Evolutionary conservation across 768 basidiomycete genomes (phyloP), one percentile per base, ranked within the genome.

Genomic region (Tylopilus rubrobrunneus): DNA sequence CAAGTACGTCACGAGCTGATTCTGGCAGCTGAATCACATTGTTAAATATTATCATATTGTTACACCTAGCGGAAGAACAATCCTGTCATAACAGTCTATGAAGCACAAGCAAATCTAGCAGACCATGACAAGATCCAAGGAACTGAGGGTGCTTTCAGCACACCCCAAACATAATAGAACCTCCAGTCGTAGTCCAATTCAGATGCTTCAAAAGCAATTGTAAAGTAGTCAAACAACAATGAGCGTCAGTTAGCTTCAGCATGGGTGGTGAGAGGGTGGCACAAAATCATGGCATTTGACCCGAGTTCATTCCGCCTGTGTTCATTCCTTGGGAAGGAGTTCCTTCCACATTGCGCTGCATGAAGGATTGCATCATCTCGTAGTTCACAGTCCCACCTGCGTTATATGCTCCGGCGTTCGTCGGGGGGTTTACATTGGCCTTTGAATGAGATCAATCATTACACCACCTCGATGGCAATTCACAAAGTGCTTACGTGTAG

Each of bases 81-180:
- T 55, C 90, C 93, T 1, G 78, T 91, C 37, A 80, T 95, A 51
- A 86, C 92, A 0, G 84, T 96, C 12, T 97, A 96, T 62, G 94
- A 97, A 69, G 73, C 88, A 0, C 87, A 89, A 58, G 89, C 94
- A 9, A 93, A 92, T 59, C 74, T 88, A 29, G 88, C 91, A 1
- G 94, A 96, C 66, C 94, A 96, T 60, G 78, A 84, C 56, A 92
- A 91, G 71, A 87, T 92, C 45, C 84, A 83, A 62, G 90, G 91
- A n/a, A 85, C 80, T 43, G 84, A 85, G 34, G 83, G 84, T 9
- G 76, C 74, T 55, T 74, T 82, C 58, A 81, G 70, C 55, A 67
- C 75, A 36, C 75, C 82, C 7, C 77, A 77, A 56, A 65, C 61
- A 40, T 73, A 43, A 56, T 23, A 28, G 43, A 45, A 17, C 9